Conservation (phyloP, 164 flowering plant genomes). For the Vitis labrusca region DNA sequence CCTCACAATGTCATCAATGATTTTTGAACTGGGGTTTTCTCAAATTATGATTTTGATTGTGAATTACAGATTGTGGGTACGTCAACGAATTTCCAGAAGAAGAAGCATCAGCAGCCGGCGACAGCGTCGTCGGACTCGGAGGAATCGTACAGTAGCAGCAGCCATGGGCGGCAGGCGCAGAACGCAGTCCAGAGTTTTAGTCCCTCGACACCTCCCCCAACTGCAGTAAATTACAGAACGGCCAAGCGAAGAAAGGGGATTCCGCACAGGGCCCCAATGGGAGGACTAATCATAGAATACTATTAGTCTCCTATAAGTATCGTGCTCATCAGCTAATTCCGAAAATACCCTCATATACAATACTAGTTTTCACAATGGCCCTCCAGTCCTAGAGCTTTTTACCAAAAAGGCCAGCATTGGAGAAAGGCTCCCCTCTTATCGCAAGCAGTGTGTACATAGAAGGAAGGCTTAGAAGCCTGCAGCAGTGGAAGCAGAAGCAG, state of each 20-base stretch:
- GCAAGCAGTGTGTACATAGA: constrained; percentile 9
- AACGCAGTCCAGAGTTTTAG: constrained; percentile 56
- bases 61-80: constrained; percentile 65
- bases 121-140: constrained; percentile 51
- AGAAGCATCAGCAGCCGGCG: constrained; percentile 18
- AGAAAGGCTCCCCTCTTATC: background rate
- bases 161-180: constrained; percentile 23
- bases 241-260: constrained; percentile 91
- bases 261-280: constrained; percentile 90
- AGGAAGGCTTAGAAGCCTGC: background rate
- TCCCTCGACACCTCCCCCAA: constrained; percentile 91
- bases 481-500: background rate
- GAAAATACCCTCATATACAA: background rate
- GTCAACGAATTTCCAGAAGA: constrained; percentile 52
- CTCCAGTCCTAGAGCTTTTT: constrained; percentile 10
- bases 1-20: too few species aligned
- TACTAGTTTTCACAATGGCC: background rate
- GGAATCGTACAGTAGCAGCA: constrained; percentile 60
- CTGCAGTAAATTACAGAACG: constrained; percentile 52
- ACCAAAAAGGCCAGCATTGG: constrained; percentile 4
- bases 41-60: background rate
- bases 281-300: constrained; percentile 61
- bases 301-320: constrained; percentile 10
- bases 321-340: background rate
- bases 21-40: too few species aligned